Evolutionary conservation across 257 asterid genomes (phyloP), one percentile per base, ranked within the genome.

Genomic region (Solanum virginianum): DNA sequence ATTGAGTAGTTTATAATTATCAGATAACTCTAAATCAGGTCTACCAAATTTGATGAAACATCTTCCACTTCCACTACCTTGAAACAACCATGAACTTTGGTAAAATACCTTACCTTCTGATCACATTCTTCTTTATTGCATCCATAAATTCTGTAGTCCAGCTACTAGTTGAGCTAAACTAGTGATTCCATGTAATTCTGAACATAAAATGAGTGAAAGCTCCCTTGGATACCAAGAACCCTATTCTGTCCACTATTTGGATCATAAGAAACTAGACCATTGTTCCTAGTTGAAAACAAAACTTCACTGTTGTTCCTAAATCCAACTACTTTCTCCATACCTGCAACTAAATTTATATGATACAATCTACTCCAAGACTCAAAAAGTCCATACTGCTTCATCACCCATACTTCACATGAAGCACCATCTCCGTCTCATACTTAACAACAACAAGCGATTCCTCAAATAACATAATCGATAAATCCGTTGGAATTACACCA

Each of bases 281-380:
- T 20, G 8, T 83, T 84, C 56, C 9, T 66, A n/a, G 75, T 88
- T 10, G 85, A 88, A 47, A 91, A 63, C 43, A 93, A 55, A 88
- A 91, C 86, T 84, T 90, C 89, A 81, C 92, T 92, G 7, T 85
- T 87, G 68, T 85, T 80, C 68, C 87, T 84, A 85, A 92, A 90
- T 0, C 91, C 91, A 66, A 92, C 87, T 10, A 91, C 90, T 86
- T 54, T 86, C 41, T 72, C 87, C 43, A 89, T 47, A 39, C 86
- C 89, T 80, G 26, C 53, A 0, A 0, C 83, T 56, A 88, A 62
- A 81, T 85, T 82, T 57, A 94, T 83, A 60, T 84, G 54, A 85
- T 88, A 91, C 62, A 93, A 80, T 84, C 85, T 91, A 20, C 57
- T 85, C 98, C 95, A 94, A 3, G 96, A 89, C 54, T 86, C 91